Base-by-base conservation (phyloP, 495 filamentous ascomycete species). In the Hypoxylon fuscum region DNA sequence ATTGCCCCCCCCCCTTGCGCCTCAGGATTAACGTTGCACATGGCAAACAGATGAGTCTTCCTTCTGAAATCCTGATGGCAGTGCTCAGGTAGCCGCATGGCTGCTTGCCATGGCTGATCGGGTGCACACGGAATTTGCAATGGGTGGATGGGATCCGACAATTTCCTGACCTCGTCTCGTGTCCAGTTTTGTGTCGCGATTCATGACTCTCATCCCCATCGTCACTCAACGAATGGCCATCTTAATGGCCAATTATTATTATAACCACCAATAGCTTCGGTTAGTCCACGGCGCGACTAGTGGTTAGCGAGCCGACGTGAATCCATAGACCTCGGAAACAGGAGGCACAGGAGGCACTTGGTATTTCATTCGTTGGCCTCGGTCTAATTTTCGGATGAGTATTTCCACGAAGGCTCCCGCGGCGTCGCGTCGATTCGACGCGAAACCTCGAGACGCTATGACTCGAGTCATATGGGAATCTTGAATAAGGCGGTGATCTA, bases 401-500 rank as follows among this genome's bases (percentile, higher is more conserved):
- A 34, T 56, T 56, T 25, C 31, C 32, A 56, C 55, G 56, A 66
- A 34, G 29, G 23, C 10, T 8, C 32, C 9, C 51, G 51, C 52
- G 52, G 42, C 43, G 44, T 66, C 63, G 57, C 56, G 63, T 61
- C 35, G 46, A 45, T 47, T 66, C 38, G 52, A 57, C 51, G 31
- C 57, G 63, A 48, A 56, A 22, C 18, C 37, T 35, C 56, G 43
- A 15, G n/a, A 14, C 12, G 35, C 35, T 2, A 14, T 27, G 20
- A 49, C 52, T 57, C 45, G 35, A 66, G 52, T 57, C 52, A 53
- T 55, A 55, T 47, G 56, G 52, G 35, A 57, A 66, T 57, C 63
- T 37, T 37, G 42, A 66, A 54, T 57, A 14, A 18, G 57, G 63
- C 27, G 46, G 54, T 11, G 63, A 66, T 66, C 63, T 57, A 61